A percentile compares a stretch with the other conserved stretches of the same genome.
Conservation (phyloP, 2,329 filamentous ascomycete genomes). For the Ceratocystis papillata region DNA sequence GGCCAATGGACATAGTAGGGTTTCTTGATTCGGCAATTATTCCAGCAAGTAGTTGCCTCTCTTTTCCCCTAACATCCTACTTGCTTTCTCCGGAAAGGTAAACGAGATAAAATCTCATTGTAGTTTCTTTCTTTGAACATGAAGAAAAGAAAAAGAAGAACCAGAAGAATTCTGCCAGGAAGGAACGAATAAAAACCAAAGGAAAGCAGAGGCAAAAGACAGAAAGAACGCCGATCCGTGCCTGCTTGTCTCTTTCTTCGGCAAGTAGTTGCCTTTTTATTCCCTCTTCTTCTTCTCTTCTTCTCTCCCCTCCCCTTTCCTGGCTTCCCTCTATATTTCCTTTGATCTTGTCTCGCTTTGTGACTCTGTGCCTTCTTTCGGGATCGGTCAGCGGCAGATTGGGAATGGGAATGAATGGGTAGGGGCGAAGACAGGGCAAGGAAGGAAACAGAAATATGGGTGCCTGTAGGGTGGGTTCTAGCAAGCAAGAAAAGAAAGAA, state of each 20-base stretch:
- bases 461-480: neutral
- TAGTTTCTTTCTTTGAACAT: neutral
- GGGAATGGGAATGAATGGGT: neutral
- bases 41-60: neutral
- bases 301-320: neutral
- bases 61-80: neutral
- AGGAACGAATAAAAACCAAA: neutral
- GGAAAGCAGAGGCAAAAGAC: neutral
- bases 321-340: neutral
- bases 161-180: neutral
- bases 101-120: too few relatives aligned
- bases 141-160: neutral
- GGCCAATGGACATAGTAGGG: neutral
- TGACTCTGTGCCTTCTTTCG: neutral
- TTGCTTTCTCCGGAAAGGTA: neutral
- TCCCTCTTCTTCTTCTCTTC: neutral
- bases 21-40: neutral
- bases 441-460: neutral
- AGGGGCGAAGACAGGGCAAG: neutral
- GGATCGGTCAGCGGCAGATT: neutral
- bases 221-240: slow-evolving; percentile 2
- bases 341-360: neutral
- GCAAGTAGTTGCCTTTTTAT: too few relatives aligned
- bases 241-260: neutral
- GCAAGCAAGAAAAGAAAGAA: too few relatives aligned